Conservation (phyloP, 345 rosid genomes). For the Gossypium ekmanianum region DNA sequence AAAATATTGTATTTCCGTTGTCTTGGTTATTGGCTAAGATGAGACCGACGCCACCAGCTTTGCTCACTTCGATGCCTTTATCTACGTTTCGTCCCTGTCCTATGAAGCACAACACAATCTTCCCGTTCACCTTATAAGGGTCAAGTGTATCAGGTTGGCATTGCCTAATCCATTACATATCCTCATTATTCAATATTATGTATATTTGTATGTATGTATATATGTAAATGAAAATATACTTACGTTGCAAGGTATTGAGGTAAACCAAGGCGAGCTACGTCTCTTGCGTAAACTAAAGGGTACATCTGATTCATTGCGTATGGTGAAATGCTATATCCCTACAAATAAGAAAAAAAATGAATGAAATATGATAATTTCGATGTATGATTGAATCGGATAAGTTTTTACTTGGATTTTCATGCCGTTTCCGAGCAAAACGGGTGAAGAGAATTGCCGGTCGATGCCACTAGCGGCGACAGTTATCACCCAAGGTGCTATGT, state of each 20-base stretch:
- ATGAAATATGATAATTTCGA: not conserved
- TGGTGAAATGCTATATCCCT: slow-evolving; percentile 65
- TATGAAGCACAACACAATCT: slow-evolving; percentile 68
- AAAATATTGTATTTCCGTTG: slow-evolving; percentile 20
- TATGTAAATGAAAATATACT: not conserved
- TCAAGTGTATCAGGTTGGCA: slow-evolving; percentile 60
- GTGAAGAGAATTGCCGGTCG: slow-evolving; percentile 50
- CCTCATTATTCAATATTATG: not conserved
- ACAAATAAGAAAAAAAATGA: not conserved
- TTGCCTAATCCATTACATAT: slow-evolving; percentile 33
- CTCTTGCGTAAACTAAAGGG: slow-evolving; percentile 62
- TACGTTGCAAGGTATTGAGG: slow-evolving; percentile 40
- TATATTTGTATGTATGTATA: no score
- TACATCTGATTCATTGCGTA: slow-evolving; percentile 24
- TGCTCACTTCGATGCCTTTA: slow-evolving; percentile 68
- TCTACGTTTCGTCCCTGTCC: slow-evolving; percentile 56
- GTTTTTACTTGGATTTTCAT: slow-evolving; percentile 37
- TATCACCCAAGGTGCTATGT: slow-evolving; percentile 71
- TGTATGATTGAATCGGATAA: not conserved
- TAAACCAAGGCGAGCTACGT: slow-evolving; percentile 38
- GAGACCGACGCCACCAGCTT: slow-evolving; percentile 74
- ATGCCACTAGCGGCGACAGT: slow-evolving; percentile 75
- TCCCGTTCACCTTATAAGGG: slow-evolving; percentile 64
- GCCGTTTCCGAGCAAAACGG: slow-evolving; percentile 66
- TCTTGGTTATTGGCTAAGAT: slow-evolving; percentile 46